Conservation (phyloP, 1,284 basidiomycete genomes). For the Mycena sp. region DNA sequence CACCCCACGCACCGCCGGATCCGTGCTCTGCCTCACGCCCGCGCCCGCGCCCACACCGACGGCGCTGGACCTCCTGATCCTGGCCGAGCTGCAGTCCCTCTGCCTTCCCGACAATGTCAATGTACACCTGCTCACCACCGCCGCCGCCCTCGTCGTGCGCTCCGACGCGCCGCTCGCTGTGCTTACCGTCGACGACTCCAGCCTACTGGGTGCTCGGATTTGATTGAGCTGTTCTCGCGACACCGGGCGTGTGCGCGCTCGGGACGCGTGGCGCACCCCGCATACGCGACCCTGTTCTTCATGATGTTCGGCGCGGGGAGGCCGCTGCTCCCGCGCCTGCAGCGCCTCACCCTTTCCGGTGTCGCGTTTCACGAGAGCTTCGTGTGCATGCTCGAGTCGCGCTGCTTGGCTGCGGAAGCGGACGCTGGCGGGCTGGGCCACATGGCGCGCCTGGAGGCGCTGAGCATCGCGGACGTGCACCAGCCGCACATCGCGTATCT, state of each 20-base stretch:
- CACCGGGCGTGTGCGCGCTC: not conserved
- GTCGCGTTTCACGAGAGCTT: no score
- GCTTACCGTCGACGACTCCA: conserved; percentile 2
- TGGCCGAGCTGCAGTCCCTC: conserved; percentile 1
- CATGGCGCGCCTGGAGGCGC: no score
- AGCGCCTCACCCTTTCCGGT: no score
- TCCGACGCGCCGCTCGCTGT: not conserved
- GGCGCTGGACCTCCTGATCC: no score
- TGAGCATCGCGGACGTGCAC: no score
- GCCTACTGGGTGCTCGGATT: not conserved
- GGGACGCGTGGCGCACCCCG: not conserved
- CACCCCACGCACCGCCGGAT: no score
- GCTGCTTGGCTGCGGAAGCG: no score
- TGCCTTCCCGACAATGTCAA: not conserved
- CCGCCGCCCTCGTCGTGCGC: conserved; percentile 2
- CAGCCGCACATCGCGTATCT: no score
- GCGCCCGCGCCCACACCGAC: not conserved
- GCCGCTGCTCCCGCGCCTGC: not conserved
- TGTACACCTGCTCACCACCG: not conserved
- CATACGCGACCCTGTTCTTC: not conserved
- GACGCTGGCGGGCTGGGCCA: no score
- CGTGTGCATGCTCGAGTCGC: no score
- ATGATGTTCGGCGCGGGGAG: not conserved
- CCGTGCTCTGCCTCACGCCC: no score
- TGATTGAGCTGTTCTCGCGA: not conserved